phyloP scores from a whole-genome alignment of 352 stramenopile genomes.

The Albugo laibachii region DNA sequence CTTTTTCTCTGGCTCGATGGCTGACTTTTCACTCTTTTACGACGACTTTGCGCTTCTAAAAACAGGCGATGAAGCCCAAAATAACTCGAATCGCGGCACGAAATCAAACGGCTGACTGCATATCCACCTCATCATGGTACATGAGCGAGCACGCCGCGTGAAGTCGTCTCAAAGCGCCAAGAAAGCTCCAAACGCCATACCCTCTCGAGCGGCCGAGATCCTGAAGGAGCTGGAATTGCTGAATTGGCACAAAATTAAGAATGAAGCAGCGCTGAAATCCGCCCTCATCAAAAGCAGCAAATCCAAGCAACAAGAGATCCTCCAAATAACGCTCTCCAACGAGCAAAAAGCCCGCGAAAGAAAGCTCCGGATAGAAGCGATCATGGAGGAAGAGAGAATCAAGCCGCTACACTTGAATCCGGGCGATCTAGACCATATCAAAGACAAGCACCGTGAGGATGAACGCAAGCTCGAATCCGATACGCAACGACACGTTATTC shows the following conservation, averaged over 20 bases:
- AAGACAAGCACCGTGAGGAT: constrained; percentile 41
- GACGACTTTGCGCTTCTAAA: no score
- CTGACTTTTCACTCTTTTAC: no score
- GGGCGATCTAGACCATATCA: constrained; percentile 73
- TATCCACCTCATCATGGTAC: no score
- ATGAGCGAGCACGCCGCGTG: no score
- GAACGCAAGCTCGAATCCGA: constrained; percentile 59
- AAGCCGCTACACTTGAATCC: constrained; percentile 80
- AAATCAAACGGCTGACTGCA: no score
- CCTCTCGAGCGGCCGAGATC: constrained; percentile 27
- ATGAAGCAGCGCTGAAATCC: constrained; percentile 83
- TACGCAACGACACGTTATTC: constrained; percentile 77
- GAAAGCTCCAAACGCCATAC: no score
- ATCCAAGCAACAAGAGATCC: constrained; percentile 53
- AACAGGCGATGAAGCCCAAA: no score
- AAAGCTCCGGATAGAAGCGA: constrained; percentile 75
- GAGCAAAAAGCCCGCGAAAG: constrained; percentile 58
- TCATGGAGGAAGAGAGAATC: constrained; percentile 83
- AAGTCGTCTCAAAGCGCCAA: no score
- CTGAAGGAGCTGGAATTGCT: constrained; percentile 86
- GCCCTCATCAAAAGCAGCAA: constrained; percentile 79
- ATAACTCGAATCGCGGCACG: no score
- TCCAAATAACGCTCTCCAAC: constrained; percentile 20
- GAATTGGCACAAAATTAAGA: constrained; percentile 89
- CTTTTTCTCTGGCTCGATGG: no score